These are phyloP conservation scores for Inga oerstediana DNA, from an alignment of 306 rosid species.

Conservation along the genomic window DNA sequence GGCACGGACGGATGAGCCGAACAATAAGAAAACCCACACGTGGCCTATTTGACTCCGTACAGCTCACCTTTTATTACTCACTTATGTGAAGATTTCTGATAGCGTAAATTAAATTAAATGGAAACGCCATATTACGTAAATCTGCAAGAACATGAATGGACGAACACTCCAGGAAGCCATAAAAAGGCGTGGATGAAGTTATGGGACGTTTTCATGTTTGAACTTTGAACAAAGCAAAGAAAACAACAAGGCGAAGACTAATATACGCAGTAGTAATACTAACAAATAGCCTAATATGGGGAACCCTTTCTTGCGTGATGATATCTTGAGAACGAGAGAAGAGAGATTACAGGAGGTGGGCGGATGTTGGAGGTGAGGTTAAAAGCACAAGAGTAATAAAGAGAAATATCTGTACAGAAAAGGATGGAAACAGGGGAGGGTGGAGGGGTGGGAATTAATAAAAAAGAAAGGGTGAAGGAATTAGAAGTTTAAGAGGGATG, in stretches of 20 bases:
- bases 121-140: not conserved
- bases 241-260: not conserved
- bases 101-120: too few species aligned
- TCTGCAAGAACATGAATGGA: not conserved
- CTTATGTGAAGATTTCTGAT: too few species aligned
- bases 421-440: not conserved
- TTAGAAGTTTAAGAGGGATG: conserved; percentile 64
- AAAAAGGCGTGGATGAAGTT: not conserved
- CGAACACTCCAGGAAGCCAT: not conserved
- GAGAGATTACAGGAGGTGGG: not conserved
- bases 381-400: not conserved
- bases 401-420: not conserved
- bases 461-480: not conserved
- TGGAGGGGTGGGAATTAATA: too few species aligned
- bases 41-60: not conserved
- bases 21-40: not conserved
- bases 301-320: not conserved
- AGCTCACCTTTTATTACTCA: too few species aligned
- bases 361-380: not conserved
- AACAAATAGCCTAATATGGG: not conserved
- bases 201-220: not conserved
- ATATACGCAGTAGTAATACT: not conserved
- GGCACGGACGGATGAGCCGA: not conserved
- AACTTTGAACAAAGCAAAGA: not conserved
- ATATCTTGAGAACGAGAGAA: too few species aligned